A percentile compares a stretch with the other conserved stretches of the same genome.
Conservation (phyloP, 108 stramenopile genomes). For the Cylindrotheca closterium region DNA sequence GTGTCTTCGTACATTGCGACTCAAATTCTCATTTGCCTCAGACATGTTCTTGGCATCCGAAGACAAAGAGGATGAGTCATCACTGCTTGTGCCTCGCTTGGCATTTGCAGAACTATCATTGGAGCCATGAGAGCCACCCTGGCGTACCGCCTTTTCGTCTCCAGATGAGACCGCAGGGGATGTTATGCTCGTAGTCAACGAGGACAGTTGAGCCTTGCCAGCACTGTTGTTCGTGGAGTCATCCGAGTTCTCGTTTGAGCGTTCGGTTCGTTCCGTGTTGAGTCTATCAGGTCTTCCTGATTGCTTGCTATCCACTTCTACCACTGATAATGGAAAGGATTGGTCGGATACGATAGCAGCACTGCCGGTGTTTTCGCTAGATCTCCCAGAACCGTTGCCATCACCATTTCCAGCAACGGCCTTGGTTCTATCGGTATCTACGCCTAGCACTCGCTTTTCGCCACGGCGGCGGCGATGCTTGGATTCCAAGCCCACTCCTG, state of each 20-base stretch:
- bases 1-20: constrained; percentile 62
- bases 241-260: constrained; percentile 23
- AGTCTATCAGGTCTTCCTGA: constrained; percentile 6
- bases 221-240: constrained; percentile 21
- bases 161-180: constrained; percentile 15
- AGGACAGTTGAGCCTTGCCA: constrained; percentile 22
- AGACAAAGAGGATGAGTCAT: constrained; percentile 55
- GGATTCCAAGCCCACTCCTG: not conserved
- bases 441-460: constrained; percentile 10
- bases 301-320: constrained; percentile 46
- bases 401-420: constrained; percentile 6
- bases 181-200: constrained; percentile 19
- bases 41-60: constrained; percentile 53
- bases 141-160: constrained; percentile 10
- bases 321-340: constrained; percentile 48
- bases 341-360: constrained; percentile 49
- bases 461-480: constrained; percentile 2
- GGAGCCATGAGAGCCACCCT: constrained; percentile 14
- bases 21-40: constrained; percentile 51
- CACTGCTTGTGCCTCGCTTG: constrained; percentile 35
- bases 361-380: constrained; percentile 26
- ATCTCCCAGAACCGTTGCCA: constrained; percentile 10
- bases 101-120: constrained; percentile 19
- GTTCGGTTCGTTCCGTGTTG: not conserved
- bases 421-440: constrained; percentile 8